phyloP scores from a whole-genome alignment of 306 rosid genomes.

The Leucaena leucocephala region DNA sequence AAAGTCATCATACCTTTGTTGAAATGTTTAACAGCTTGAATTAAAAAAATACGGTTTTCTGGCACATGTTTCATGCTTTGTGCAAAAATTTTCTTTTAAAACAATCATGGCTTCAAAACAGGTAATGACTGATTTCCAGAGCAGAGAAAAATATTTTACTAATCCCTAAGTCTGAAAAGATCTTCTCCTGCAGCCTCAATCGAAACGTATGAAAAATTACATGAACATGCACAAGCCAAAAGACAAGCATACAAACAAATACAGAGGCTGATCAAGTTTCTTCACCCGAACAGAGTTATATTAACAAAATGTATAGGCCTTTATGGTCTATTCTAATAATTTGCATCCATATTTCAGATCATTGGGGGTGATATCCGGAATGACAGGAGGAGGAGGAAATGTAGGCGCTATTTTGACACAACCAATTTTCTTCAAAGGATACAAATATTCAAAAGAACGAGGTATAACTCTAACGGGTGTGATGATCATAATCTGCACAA shows the following conservation, averaged over 20 bases:
- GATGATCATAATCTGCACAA: constrained; percentile 76
- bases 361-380: constrained; percentile 81
- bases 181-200: not conserved
- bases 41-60: constrained; percentile 1
- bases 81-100: not conserved
- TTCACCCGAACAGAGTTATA: not conserved
- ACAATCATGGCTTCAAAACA: no score
- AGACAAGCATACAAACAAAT: not conserved
- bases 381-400: constrained; percentile 98
- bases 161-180: no score
- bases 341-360: constrained; percentile 55
- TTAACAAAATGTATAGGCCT: constrained; percentile 38
- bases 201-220: not conserved
- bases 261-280: not conserved
- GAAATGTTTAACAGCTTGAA: not conserved
- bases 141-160: not conserved
- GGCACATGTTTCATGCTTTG: not conserved
- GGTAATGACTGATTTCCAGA: constrained; percentile 9
- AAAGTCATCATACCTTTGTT: constrained; percentile 8
- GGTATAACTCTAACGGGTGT: constrained; percentile 86
- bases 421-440: constrained; percentile 84
- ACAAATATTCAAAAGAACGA: constrained; percentile 69
- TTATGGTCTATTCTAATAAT: not conserved
- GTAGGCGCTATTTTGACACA: constrained; percentile 90
- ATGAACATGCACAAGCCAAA: not conserved